Conservation (phyloP, 2,329 filamentous ascomycete genomes). For the Gnomoniopsis smithogilvyi region DNA sequence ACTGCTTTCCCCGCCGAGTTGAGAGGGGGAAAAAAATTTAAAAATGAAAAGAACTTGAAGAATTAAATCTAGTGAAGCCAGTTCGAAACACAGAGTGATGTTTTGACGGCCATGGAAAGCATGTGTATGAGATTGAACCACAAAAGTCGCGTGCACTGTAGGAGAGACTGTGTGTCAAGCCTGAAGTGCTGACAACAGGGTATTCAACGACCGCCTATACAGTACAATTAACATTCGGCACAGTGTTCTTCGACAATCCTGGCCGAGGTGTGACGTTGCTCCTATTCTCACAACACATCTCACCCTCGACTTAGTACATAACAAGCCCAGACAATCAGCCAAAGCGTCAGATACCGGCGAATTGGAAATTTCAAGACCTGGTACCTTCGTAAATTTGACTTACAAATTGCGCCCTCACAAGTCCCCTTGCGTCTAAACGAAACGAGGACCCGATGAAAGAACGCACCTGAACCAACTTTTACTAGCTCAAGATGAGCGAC, state of each 20-base stretch:
- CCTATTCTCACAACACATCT: not conserved
- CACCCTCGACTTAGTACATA: not conserved
- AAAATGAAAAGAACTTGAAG: too few relatives aligned
- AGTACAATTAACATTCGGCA: not conserved
- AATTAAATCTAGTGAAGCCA: not conserved
- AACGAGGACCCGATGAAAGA: not conserved
- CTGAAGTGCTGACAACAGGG: not conserved
- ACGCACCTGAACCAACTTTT: not conserved
- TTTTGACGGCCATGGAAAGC: not conserved
- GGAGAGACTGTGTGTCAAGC: not conserved
- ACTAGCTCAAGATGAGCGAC: constrained; percentile 65
- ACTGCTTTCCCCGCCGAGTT: not conserved
- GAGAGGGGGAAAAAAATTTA: not conserved
- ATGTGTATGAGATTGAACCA: not conserved
- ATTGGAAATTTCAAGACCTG: too few relatives aligned
- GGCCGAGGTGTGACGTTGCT: not conserved
- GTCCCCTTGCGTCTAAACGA: not conserved
- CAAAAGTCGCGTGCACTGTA: not conserved
- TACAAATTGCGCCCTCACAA: not conserved
- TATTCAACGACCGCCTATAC: not conserved
- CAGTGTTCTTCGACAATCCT: not conserved
- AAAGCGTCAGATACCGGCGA: too few relatives aligned
- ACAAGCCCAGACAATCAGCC: not conserved
- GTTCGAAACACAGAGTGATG: not conserved
- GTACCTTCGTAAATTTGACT: too few relatives aligned